Evolutionary conservation across 2,329 filamentous ascomycete genomes (phyloP), one percentile per base, ranked within the genome.

Genomic region (Sporothrix brunneoviolacea): DNA sequence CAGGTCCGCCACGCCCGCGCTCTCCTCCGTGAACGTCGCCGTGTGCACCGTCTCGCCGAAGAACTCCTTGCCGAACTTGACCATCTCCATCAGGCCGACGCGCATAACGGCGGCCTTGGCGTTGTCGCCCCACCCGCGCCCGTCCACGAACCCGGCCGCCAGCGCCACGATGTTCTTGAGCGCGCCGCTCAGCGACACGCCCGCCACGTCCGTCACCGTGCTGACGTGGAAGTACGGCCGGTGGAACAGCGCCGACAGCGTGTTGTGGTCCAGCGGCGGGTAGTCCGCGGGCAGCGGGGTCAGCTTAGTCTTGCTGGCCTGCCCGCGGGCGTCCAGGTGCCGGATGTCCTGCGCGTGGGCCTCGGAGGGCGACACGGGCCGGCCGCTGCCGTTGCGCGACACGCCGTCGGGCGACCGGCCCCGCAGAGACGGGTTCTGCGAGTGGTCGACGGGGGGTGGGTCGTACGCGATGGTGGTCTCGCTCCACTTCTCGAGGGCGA

Each of bases 51-150:
- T 88, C 61, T 91, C 79, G 16, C 82, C 81, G 65, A 97, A 98
- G 74, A 97, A 98, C 60, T 86, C 82, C 67, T 91, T 89, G 57
- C 91, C 91, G 60, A 98, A 98, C 64, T 87, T 86, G 62, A 97
- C 89, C 85, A 96, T 95, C 71, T 98, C 93, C 60, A 96, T 77
- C 40, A 98, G 80, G 8, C 93, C 93, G 18, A 97, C 86, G 37
- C 93, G 87, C 89, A 98, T 97, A 54, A 98, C 84, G 40, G 93
- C 93, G n/a, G 93, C 90, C 73, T 98, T 97, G 58, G 91, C 91
- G 60, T 97, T 98, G 73, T 97, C 91, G 62, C 93, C 93, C 91
- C 93, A 98, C 58, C 91, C 91, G 55, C 91, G 81, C 32, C 93
- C 93, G 58, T 95, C 89, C 39, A 97, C 90, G 68, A 95, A 98